phyloP scores from a whole-genome alignment of 2,329 filamentous ascomycete genomes.

The Epichloe uncinata region DNA sequence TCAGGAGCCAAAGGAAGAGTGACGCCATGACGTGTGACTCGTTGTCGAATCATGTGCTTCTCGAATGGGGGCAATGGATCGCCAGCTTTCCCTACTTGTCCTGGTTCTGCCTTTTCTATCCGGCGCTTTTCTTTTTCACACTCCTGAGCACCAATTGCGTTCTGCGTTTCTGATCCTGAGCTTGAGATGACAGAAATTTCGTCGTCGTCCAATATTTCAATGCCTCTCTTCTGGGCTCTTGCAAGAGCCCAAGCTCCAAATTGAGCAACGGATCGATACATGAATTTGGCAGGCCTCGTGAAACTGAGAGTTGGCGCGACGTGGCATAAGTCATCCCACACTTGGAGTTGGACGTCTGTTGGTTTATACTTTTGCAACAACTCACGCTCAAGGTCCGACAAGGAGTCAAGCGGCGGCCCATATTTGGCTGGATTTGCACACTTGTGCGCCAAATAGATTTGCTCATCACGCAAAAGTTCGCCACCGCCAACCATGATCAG shows the following conservation, averaged over 20 bases:
- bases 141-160: slow-evolving; percentile 11
- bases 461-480: slow-evolving; percentile 83
- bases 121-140: slow-evolving; percentile 8
- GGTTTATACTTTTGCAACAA: slow-evolving; percentile 56
- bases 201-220: slow-evolving; percentile 73
- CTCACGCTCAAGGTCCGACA: slow-evolving; percentile 49
- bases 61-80: slow-evolving; percentile 70
- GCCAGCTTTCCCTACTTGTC: slow-evolving; percentile 68
- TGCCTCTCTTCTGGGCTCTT: slow-evolving; percentile 62
- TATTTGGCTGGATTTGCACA: slow-evolving; percentile 74
- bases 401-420: slow-evolving; percentile 48
- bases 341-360: slow-evolving; percentile 84
- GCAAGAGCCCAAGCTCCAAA: slow-evolving; percentile 89
- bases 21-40: slow-evolving; percentile 64
- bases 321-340: slow-evolving; percentile 93
- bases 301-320: slow-evolving; percentile 89
- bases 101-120: slow-evolving; percentile 11
- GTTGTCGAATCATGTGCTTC: slow-evolving; percentile 83
- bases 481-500: slow-evolving; percentile 79
- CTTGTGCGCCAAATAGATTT: slow-evolving; percentile 91
- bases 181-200: slow-evolving; percentile 59
- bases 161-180: slow-evolving; percentile 29
- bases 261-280: slow-evolving; percentile 85
- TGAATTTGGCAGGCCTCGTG: slow-evolving; percentile 88
- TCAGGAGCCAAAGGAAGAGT: slow-evolving; percentile 55